phyloP scores from a whole-genome alignment of 2,329 filamentous ascomycete species.

The Tolypocladium tropicale region DNA sequence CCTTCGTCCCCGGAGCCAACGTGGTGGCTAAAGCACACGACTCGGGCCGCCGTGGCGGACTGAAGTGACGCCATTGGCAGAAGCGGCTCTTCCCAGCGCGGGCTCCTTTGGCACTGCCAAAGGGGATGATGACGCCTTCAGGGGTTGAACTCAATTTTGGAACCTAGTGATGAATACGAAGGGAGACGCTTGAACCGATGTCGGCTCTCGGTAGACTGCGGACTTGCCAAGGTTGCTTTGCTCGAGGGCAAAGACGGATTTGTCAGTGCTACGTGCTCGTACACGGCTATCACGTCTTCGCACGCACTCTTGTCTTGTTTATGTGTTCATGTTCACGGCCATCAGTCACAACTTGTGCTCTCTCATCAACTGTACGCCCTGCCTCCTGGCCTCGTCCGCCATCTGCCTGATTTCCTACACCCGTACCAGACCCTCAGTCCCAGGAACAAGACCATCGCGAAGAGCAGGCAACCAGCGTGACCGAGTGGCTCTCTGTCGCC shows the following conservation, averaged over 20 bases:
- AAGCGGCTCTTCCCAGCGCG: background rate
- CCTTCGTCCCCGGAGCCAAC: background rate
- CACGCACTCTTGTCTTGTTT: too few species aligned
- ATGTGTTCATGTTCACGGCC: background rate
- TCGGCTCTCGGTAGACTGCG: background rate
- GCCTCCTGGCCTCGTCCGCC: conserved; percentile 15
- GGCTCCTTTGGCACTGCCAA: background rate
- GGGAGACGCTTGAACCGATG: background rate
- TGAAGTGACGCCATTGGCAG: background rate
- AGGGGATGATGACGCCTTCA: background rate
- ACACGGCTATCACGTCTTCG: too few species aligned
- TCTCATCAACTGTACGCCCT: conserved; percentile 23
- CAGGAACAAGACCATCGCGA: conserved; percentile 41
- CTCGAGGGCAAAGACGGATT: background rate
- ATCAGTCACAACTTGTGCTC: conserved; percentile 27
- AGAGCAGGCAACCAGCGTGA: conserved; percentile 47
- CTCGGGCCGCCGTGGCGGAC: background rate
- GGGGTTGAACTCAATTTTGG: background rate
- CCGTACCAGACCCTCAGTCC: conserved; percentile 47
- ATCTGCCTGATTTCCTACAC: conserved; percentile 30
- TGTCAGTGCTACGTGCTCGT: background rate
- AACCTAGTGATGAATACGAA: background rate
- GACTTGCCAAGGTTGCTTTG: background rate
- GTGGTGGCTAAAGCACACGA: background rate
- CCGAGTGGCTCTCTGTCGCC: conserved; percentile 53